These are phyloP conservation scores for Boletales sp. DNA, from an alignment of 768 basidiomycete genomes.

Conservation along the genomic window DNA sequence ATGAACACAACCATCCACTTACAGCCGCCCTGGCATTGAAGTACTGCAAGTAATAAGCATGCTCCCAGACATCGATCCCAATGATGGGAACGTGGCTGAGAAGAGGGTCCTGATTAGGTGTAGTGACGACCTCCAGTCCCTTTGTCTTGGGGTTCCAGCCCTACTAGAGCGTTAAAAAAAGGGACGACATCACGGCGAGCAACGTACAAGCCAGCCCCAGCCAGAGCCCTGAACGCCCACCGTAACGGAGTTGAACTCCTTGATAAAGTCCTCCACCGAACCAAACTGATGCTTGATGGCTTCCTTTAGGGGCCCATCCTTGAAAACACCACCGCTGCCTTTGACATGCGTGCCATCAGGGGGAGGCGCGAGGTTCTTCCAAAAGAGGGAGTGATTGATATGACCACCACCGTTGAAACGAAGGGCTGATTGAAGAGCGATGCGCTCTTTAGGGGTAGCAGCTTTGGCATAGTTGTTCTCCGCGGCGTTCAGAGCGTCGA, in stretches of 20 bases:
- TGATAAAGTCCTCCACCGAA: slow-evolving; percentile 66
- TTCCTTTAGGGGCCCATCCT: slow-evolving; percentile 64
- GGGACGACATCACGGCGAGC: neutral
- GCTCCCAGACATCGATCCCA: slow-evolving; percentile 95
- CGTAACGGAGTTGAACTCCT: slow-evolving; percentile 82
- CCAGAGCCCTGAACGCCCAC: slow-evolving; percentile 89
- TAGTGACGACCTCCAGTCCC: slow-evolving; percentile 83
- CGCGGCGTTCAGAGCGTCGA: slow-evolving; percentile 66
- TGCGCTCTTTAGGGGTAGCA: slow-evolving; percentile 52
- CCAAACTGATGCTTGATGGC: slow-evolving; percentile 69
- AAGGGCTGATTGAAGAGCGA: slow-evolving; percentile 24
- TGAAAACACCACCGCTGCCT: slow-evolving; percentile 60
- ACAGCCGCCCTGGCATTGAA: slow-evolving; percentile 93
- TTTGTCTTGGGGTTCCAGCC: slow-evolving; percentile 69
- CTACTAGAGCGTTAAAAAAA: slow-evolving; percentile 31
- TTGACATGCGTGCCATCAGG: slow-evolving; percentile 43
- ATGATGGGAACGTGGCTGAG: slow-evolving; percentile 76
- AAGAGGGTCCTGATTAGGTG: slow-evolving; percentile 94
- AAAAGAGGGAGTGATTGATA: slow-evolving; percentile 96
- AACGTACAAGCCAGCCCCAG: slow-evolving; percentile 93
- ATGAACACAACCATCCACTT: slow-evolving; percentile 30
- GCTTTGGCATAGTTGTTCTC: slow-evolving; percentile 74
- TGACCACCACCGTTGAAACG: slow-evolving; percentile 42
- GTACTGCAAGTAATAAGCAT: slow-evolving; percentile 96
- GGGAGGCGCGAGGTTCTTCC: slow-evolving; percentile 87